Evolutionary conservation across 257 asterid genomes (phyloP).

Genomic region (Plantago ovata): DNA sequence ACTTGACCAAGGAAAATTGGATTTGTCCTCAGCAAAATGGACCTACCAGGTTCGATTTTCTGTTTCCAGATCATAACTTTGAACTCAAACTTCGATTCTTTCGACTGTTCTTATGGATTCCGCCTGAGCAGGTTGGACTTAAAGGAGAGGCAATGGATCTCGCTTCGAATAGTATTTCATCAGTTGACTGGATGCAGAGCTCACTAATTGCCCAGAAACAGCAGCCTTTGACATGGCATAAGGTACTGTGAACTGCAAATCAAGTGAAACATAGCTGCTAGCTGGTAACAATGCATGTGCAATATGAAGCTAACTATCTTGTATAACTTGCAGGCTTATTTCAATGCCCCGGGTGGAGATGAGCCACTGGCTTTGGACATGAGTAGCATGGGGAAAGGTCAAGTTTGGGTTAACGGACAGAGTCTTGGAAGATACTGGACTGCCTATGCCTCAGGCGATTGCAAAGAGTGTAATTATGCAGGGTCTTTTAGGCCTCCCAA

Average conservation of each 20-base stretch:
- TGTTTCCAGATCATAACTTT: constrained; percentile 6
- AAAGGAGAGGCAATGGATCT: constrained; percentile 80
- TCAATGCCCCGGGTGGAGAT: constrained; percentile 69
- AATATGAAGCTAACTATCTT: neutral
- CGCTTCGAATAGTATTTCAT: constrained; percentile 45
- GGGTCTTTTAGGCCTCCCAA: constrained; percentile 69
- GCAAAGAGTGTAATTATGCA: constrained; percentile 57
- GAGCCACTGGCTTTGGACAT: constrained; percentile 92
- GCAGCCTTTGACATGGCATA: constrained; percentile 84
- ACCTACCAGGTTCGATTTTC: constrained; percentile 67
- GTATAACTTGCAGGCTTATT: constrained; percentile 53
- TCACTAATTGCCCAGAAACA: constrained; percentile 67
- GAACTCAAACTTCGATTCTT: neutral
- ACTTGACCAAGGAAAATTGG: constrained; percentile 69
- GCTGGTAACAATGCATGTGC: neutral
- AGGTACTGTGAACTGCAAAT: constrained; percentile 31
- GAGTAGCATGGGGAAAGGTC: constrained; percentile 95
- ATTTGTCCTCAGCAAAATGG: constrained; percentile 78
- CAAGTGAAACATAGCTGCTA: constrained; percentile 6
- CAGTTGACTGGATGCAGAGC: constrained; percentile 80
- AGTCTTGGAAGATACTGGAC: constrained; percentile 92
- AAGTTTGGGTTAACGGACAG: constrained; percentile 84
- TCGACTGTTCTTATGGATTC: constrained; percentile 21
- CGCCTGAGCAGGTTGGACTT: constrained; percentile 70
- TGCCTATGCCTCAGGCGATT: constrained; percentile 61